phyloP scores from a whole-genome alignment of 495 filamentous ascomycete species.

The Penicillium goetzii region DNA sequence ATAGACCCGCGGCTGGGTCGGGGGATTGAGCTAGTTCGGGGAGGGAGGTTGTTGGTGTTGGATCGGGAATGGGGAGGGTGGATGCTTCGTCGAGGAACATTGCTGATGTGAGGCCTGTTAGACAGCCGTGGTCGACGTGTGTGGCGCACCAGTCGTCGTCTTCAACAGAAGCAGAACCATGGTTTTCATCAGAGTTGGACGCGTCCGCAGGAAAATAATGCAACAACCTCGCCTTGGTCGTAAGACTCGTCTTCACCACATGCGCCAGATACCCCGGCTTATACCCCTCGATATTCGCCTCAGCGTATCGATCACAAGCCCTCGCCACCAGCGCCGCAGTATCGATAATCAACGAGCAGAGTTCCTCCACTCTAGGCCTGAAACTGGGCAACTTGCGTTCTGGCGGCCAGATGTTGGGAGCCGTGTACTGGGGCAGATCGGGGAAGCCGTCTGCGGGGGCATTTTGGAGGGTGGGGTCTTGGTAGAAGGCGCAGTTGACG shows the following conservation, averaged over 20 bases:
- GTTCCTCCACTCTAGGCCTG: slow-evolving; percentile 66
- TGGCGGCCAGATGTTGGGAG: slow-evolving; percentile 83
- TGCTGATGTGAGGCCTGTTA: slow-evolving; percentile 90
- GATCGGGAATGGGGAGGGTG: slow-evolving; percentile 41
- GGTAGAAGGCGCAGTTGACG: slow-evolving; percentile 93
- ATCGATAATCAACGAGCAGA: slow-evolving; percentile 86
- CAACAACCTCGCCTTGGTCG: slow-evolving; percentile 88
- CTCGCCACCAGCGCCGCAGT: slow-evolving; percentile 82
- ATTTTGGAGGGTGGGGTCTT: slow-evolving; percentile 63
- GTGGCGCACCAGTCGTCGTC: slow-evolving; percentile 97
- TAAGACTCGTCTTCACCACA: slow-evolving; percentile 81
- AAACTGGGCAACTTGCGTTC: slow-evolving; percentile 72
- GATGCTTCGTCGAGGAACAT: slow-evolving; percentile 89
- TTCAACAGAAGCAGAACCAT: slow-evolving; percentile 35
- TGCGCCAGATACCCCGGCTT: slow-evolving; percentile 76
- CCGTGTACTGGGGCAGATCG: slow-evolving; percentile 67
- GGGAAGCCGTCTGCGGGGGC: slow-evolving; percentile 62
- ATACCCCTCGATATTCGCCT: slow-evolving; percentile 75
- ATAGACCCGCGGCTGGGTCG: slow-evolving; percentile 82
- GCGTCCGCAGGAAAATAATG: slow-evolving; percentile 75
- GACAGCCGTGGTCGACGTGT: slow-evolving; percentile 89
- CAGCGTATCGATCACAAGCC: slow-evolving; percentile 86
- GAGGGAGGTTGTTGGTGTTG: slow-evolving; percentile 42
- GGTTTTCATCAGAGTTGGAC: slow-evolving; percentile 19
- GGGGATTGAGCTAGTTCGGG: slow-evolving; percentile 73